Conservation (phyloP, 192 early-diverging fungal species). For the Backusella macrospora region DNA sequence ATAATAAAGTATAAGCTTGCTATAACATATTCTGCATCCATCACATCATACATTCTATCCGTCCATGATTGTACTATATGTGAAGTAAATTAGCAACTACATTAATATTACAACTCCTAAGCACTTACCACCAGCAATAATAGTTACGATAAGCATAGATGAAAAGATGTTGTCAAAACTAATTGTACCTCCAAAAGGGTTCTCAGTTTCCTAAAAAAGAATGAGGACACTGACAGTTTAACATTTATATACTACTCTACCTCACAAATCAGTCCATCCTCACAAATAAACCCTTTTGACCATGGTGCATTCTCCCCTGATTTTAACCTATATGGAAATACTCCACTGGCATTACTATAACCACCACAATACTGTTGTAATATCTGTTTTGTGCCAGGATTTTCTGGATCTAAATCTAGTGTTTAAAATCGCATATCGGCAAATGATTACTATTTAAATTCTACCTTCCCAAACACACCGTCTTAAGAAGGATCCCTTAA, state of each 20-base stretch:
- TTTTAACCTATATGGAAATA: constrained; percentile 13
- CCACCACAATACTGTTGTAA: constrained; percentile 47
- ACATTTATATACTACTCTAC: constrained; percentile 24
- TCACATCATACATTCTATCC: constrained; percentile 60
- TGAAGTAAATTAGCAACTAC: not conserved
- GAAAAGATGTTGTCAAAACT: constrained; percentile 59
- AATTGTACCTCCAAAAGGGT: constrained; percentile 43
- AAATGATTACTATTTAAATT: not conserved
- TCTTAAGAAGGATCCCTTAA: constrained; percentile 58
- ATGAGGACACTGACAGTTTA: not conserved
- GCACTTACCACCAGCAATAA: constrained; percentile 53
- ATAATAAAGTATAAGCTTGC: constrained; percentile 59
- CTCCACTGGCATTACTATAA: not conserved
- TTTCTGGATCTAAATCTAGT: constrained; percentile 31
- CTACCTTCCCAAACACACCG: constrained; percentile 52
- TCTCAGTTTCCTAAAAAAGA: constrained; percentile 41
- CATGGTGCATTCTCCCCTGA: constrained; percentile 14
- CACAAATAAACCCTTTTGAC: constrained; percentile 58
- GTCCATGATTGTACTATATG: constrained; percentile 59
- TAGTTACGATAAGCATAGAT: constrained; percentile 57
- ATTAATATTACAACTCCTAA: not conserved
- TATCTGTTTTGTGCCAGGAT: constrained; percentile 20
- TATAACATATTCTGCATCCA: constrained; percentile 58
- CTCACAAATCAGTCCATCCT: constrained; percentile 46
- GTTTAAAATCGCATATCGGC: not conserved